Evolutionary conservation across 495 filamentous ascomycete genomes (phyloP), one percentile per base, ranked within the genome.

Genomic region (Penicillium argentinense): DNA sequence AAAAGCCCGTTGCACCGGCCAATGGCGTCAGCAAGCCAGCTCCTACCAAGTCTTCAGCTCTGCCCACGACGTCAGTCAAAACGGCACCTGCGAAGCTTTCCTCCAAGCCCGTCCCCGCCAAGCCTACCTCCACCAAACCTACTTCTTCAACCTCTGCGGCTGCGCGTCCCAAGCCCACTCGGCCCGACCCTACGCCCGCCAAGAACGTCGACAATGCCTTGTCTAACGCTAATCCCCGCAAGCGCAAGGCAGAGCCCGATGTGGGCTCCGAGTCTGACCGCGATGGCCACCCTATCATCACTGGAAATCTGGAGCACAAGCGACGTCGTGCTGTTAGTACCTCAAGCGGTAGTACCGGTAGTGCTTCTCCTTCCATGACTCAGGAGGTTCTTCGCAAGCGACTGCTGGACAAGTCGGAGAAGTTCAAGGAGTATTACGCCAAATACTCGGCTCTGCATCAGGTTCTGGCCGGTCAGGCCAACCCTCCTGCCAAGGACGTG

Each of bases 371-470:
- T 9, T 67, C 72, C 2, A 59, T 74, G 48, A 72, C 68, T 48
- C 62, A 65, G 19, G 69, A 74, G n/a, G 40, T 72, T 7, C 63
- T 60, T 6, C 58, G 58, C 3, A 64, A 70, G 43, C 66, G 64
- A 22, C 51, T 76, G 18, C 61, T 83, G 43, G 65, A 78, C 36
- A 77, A 80, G 57, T 84, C 83, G 7, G 70, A 73, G 53, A 71
- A 54, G 27, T 89, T 89, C 66, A 83, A 82, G 59, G 63, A 66
- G 37, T 76, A 62, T 24, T 88, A 89, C 57, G 69, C 73, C 24
- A 79, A 77, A 25, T 91, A 91, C 59, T 72, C 77, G 60, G 57
- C 67, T 23, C 64, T 88, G 45, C 82, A 89, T 57, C 60, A 72
- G 39, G 74, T 83, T 55, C 65, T 89, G 24, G 64, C 69, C n/a